Evolutionary conservation across 192 early-diverging fungal species (phyloP), one percentile per base, ranked within the genome.

Genomic region (Funneliformis mosseae): DNA sequence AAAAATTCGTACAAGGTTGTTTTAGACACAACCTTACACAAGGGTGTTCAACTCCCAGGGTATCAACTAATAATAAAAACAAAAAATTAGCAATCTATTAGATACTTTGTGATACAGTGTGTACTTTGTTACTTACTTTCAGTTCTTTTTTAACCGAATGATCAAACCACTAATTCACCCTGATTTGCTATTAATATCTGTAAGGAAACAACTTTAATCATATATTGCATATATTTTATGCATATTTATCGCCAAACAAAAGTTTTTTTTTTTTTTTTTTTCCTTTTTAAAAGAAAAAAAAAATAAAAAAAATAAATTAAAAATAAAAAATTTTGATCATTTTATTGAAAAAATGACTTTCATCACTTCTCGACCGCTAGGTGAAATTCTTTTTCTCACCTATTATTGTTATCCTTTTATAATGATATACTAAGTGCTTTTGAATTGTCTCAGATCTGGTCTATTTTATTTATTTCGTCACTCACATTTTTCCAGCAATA

Each of bases 401-500:
- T 55, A 55, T 55, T 55, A 21, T 18, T 50, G 14, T 55, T 55
- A 55, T 21, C 16, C 21, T 55, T 55, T 14, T 16, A 0, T 18
- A 55, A 18, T 21, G 33, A 55, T 55, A 21, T 55, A 55, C 50
- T 55, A 21, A 55, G 21, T 21, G 5, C 0, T 5, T 55, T 55
- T 55, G 14, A 5, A 21, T 55, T 7, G 4, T 21, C 21, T 21
- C 42, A 74, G 93, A 95, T 71, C 64, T 88, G 16, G 76, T 91
- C 55, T 93, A 87, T 82, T 84, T 94, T 39, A 74, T 83, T 4
- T 95, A 92, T 86, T 93, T 94, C 87, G 82, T 79, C 2, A 84
- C 88, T 18, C 94, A 95, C 74, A 95, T 95, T 84, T 92, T 92
- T 5, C 86, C 90, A 18, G 91, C 93, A 7, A 43, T 93, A 0